These are phyloP conservation scores for Arabis alpina DNA, from an alignment of 345 rosid species.

Conservation along the genomic window DNA sequence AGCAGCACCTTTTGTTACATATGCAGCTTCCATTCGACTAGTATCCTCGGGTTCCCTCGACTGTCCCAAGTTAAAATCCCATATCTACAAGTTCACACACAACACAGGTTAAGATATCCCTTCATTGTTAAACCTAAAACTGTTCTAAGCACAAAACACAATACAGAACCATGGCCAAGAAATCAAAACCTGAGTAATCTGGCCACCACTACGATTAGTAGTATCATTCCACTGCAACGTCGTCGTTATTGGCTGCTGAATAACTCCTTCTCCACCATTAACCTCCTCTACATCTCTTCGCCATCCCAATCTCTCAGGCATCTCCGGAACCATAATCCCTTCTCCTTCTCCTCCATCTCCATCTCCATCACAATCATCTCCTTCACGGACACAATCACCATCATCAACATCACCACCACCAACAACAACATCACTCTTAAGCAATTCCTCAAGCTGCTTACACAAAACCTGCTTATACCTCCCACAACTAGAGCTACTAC, in stretches of 20 bases:
- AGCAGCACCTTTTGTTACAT: constrained; percentile 41
- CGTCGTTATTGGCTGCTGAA: constrained; percentile 36
- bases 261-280: constrained; percentile 24
- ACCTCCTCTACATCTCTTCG: constrained; percentile 38
- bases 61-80: constrained; percentile 84
- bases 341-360: constrained; percentile 20
- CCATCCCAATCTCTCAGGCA: constrained; percentile 40
- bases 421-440: constrained; percentile 46
- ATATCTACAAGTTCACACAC: constrained; percentile 58
- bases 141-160: constrained; percentile 2
- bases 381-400: background rate
- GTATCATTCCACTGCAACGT: constrained; percentile 50
- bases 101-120: background rate
- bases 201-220: constrained; percentile 45
- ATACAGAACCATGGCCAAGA: background rate
- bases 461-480: constrained; percentile 60
- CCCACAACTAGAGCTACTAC: constrained; percentile 48
- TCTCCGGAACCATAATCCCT: constrained; percentile 45
- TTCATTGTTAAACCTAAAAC: constrained; percentile 11
- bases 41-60: constrained; percentile 55
- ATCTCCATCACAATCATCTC: background rate
- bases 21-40: constrained; percentile 50
- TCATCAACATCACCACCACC: constrained; percentile 18
- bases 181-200: constrained; percentile 58
- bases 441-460: constrained; percentile 69